Evolutionary conservation across 768 basidiomycete species (phyloP).

Genomic region (Crassisporium funariophilum): DNA sequence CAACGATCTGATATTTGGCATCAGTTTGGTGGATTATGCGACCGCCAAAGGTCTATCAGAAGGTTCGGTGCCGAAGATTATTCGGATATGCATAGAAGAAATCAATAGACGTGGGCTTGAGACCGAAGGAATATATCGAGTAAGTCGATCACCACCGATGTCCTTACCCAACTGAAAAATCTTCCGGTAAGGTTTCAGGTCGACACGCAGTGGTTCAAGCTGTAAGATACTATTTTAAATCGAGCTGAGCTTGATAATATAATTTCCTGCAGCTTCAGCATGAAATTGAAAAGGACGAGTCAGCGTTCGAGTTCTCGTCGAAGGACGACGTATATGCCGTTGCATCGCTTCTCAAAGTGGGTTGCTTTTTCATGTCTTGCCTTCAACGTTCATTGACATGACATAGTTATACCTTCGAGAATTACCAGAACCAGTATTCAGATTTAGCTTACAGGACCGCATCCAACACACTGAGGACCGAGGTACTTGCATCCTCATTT

Average conservation of each 20-base stretch:
- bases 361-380: constrained; percentile 13
- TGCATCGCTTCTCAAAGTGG: constrained; percentile 82
- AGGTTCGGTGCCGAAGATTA: constrained; percentile 76
- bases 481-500: constrained; percentile 44
- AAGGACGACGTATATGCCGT: constrained; percentile 84
- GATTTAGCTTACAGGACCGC: constrained; percentile 76
- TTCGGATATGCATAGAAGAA: constrained; percentile 79
- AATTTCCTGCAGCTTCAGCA: constrained; percentile 64
- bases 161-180: constrained; percentile 4
- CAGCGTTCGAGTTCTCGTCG: constrained; percentile 69
- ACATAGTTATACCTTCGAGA: constrained; percentile 77
- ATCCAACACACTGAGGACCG: constrained; percentile 77
- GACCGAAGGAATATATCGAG: constrained; percentile 80
- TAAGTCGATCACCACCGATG: constrained; percentile 31
- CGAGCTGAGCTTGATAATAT: neutral
- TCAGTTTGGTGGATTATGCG: constrained; percentile 87
- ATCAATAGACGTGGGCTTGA: constrained; percentile 80
- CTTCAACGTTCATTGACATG: constrained; percentile 11
- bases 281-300: constrained; percentile 84
- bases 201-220: constrained; percentile 83
- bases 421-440: constrained; percentile 89
- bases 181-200: constrained; percentile 65
- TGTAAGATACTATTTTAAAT: too few species aligned
- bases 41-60: constrained; percentile 75
- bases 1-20: constrained; percentile 86